Evolutionary conservation across 768 basidiomycete species (phyloP), one percentile per base, ranked within the genome.

Genomic region (Leccinum subgranulosum): DNA sequence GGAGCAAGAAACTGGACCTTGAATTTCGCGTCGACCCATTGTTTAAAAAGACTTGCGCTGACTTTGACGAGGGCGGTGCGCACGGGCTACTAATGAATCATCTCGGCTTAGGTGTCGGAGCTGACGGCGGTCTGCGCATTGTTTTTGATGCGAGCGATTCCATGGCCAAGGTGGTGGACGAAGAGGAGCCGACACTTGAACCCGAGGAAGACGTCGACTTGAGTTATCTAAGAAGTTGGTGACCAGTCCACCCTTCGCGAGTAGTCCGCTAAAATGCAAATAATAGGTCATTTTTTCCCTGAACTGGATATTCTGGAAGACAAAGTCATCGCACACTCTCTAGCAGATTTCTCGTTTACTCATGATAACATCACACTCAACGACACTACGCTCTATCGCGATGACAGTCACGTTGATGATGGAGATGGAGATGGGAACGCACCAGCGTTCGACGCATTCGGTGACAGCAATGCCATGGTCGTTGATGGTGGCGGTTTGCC

Each of bases 51-150:
- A 98, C 97, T 2, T 92, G 88, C 66, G 96, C 92, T 23, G 97
- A 99, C 69, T 98, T 99, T 66, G 97, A 99, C 70, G 97, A 99
- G 72, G 97, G 95, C 43, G 96, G 97, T 49, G 97, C 97, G 0
- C 87, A 92, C 58, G 97, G 97, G 11, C 75, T 99, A 49, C 76
- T 99, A 31, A 96, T 98, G 95, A 98, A 99, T 68, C 97, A 99
- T 68, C 79, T 99, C 43, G 81, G 83, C 52, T 66, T 92, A 54
- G 90, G 88, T 19, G 77, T 87, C 1, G 90, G 90, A 3, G 82
- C 81, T 17, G 92, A 95, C 57, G 89, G 90, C 4, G 85, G 84
- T 41, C 79, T 98, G 70, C 80, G 94, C 58, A 90, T 99, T 51
- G 91, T 98, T 27, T 99, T 99, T 64, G 96, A 98, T 71, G 95